These are phyloP conservation scores for Stipa capillata DNA, from an alignment of 176 grass and related monocot species.

Conservation along the genomic window DNA sequence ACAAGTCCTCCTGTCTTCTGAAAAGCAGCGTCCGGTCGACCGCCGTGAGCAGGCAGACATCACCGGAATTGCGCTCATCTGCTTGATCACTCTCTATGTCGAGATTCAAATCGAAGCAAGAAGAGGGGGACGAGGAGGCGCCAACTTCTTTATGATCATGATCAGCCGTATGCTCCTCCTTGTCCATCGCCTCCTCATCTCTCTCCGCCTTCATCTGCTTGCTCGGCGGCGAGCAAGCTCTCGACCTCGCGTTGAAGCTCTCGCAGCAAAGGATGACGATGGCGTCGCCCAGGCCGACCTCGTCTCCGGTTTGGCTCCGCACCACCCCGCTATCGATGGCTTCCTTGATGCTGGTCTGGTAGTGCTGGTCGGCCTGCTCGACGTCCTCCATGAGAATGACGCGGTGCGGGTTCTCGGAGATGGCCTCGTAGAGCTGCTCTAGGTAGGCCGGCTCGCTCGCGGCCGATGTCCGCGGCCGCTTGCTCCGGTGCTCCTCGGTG, in stretches of 20 bases:
- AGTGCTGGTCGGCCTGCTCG: conserved; percentile 31
- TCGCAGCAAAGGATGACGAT: conserved; percentile 74
- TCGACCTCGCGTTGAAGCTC: conserved; percentile 42
- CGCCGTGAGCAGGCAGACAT: conserved; percentile 46
- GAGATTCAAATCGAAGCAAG: conserved; percentile 88
- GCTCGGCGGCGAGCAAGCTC: conserved; percentile 38
- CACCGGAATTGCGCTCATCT: conserved; percentile 18
- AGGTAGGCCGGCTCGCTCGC: conserved; percentile 30
- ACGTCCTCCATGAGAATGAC: conserved; percentile 80
- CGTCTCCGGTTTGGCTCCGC: conserved; percentile 21
- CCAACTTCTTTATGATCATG: conserved; percentile 10
- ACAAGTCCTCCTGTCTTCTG: conserved; percentile 39
- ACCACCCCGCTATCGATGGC: conserved; percentile 61
- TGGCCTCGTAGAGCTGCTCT: conserved; percentile 47
- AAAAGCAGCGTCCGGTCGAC: conserved; percentile 69
- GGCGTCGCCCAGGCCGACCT: conserved; percentile 56
- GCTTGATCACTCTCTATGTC: conserved; percentile 21
- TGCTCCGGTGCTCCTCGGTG: conserved; percentile 43
- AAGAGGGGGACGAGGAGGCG: background rate
- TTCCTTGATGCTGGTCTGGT: conserved; percentile 48
- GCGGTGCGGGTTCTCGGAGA: conserved; percentile 48
- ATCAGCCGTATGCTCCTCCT: conserved; percentile 18
- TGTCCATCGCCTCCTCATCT: background rate
- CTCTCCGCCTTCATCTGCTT: conserved; percentile 29
- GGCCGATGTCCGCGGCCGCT: conserved; percentile 26